Evolutionary conservation across 495 filamentous ascomycete genomes (phyloP).

Genomic region (Neurospora sp.): DNA sequence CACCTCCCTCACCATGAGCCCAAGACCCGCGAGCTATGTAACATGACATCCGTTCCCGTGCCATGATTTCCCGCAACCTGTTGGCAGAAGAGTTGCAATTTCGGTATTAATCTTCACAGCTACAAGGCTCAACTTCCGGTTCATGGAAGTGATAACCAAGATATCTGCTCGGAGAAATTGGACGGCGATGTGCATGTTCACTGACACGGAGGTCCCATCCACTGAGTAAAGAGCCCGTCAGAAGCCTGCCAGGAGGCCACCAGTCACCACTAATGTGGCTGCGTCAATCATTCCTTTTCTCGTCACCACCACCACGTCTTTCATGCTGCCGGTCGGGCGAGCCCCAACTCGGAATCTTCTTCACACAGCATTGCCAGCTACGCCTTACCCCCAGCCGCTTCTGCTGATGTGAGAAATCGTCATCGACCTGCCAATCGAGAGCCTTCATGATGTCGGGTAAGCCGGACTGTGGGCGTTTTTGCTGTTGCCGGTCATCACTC

Average conservation of each 20-base stretch:
- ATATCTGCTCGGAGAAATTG: neutral
- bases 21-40: neutral
- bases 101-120: neutral
- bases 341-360: neutral
- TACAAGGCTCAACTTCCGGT: neutral
- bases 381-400: neutral
- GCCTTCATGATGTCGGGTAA: neutral
- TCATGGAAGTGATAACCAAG: neutral
- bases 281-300: neutral
- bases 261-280: neutral
- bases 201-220: neutral
- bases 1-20: neutral
- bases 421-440: neutral
- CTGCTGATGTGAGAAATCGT: neutral
- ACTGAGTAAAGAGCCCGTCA: neutral
- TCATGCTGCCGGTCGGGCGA: neutral
- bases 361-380: neutral
- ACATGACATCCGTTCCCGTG: neutral
- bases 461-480: neutral
- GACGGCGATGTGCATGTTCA: neutral
- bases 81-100: neutral
- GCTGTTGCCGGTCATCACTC: neutral
- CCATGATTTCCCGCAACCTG: neutral
- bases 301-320: neutral
- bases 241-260: neutral